A percentile compares a stretch with the other conserved stretches of the same genome.
phyloP scores from a whole-genome alignment of 1,139 yeast genomes.

The Kodamaea plutei region DNA sequence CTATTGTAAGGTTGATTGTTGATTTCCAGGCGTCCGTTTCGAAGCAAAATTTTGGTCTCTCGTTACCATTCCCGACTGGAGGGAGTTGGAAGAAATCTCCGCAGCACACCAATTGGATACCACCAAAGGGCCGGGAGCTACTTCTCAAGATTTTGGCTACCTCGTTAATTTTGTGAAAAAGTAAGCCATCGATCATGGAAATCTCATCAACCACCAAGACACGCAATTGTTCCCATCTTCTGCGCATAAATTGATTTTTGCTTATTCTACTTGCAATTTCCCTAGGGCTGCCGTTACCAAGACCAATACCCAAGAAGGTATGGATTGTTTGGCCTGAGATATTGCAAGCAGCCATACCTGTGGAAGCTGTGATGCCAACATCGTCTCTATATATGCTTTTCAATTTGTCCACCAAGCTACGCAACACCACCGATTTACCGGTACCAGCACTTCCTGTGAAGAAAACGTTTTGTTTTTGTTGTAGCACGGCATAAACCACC shows the following conservation, averaged over 20 bases:
- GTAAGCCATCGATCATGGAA: conserved; percentile 79
- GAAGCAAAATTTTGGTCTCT: conserved; percentile 48
- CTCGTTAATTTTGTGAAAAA: conserved; percentile 65
- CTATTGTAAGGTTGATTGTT: conserved; percentile 51
- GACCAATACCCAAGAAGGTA: conserved; percentile 72
- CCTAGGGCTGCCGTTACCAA: conserved; percentile 52
- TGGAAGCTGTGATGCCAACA: conserved; percentile 85
- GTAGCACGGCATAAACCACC: conserved; percentile 63
- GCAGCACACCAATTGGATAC: conserved; percentile 77
- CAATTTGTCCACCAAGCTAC: conserved; percentile 48
- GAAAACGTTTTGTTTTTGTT: conserved; percentile 52
- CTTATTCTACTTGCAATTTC: conserved; percentile 44
- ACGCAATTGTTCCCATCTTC: conserved; percentile 56
- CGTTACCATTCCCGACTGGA: conserved; percentile 56
- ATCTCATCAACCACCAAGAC: conserved; percentile 83
- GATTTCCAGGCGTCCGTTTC: conserved; percentile 54
- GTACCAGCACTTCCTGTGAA: conserved; percentile 86
- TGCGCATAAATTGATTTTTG: conserved; percentile 38
- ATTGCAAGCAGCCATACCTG: conserved; percentile 87
- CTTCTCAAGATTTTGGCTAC: conserved; percentile 58
- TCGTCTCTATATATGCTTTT: conserved; percentile 27
- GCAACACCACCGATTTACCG: conserved; percentile 74
- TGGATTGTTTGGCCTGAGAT: conserved; percentile 83
- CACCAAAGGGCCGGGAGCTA: conserved; percentile 69
- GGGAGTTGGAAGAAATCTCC: conserved; percentile 94